Base-by-base conservation (phyloP, 2,329 filamentous ascomycete genomes). In the Sporothrix protearum region DNA sequence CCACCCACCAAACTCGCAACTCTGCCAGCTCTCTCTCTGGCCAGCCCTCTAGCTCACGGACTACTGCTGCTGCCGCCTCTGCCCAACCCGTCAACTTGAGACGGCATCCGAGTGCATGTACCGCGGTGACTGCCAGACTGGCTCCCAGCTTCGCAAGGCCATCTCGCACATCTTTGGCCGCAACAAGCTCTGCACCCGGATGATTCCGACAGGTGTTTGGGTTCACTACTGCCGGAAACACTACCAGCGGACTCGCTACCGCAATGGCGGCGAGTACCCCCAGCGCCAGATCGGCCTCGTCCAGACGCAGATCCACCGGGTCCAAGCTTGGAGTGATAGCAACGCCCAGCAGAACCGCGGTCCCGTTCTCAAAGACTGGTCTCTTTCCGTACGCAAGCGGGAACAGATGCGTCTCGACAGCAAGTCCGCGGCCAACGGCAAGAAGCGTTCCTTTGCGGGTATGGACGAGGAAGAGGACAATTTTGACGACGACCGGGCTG, bases 81-180 rank as follows among this genome's bases (percentile, higher is more conserved):
- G 7, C 57, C 25, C 28, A 57, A 1, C 57, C 57, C 1, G 9
- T 39, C 19, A 42, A 69, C 8, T 73, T 75, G 76, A 78, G 6
- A 55, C 28, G 0, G 63, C 61, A 2, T 63, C 73, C 0, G 68
- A 76, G 30, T 90, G 88, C 76, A 85, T 88, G 81, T 88, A 86
- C 74, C 84, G 86, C 19, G 78, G 82, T 1, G 82, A 86, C 73
- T 91, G 89, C 77, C 83, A 86, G 61, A 90, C 87, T 0, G 84
- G 84, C 3, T 88, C 87, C 5, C 84, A 87, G 71, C 85, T 86
- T 30, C 88, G 92, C 64, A 95, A 95, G 80, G 89, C 91, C 5
- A 91, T 95, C 72, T 93, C 91, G 0, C 92, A 96, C 77, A 87
- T 94, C 71, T 95, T 95, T 76, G 92, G 92, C 28, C 88, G 93